Evolutionary conservation across 176 grass and related monocot genomes (phyloP).

Genomic region (Avena atlantica): DNA sequence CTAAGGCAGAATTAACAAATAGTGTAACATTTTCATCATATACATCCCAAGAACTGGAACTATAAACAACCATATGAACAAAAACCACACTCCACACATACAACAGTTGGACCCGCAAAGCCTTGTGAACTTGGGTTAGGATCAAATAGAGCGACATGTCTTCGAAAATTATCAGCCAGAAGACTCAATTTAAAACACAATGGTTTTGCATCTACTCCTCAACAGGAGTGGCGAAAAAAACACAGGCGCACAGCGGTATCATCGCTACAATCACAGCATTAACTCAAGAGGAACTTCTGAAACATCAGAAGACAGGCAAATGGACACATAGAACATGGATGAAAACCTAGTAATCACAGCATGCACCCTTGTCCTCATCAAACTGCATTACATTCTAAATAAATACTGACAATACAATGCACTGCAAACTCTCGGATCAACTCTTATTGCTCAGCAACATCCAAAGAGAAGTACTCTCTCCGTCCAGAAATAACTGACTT

Average conservation of each 20-base stretch:
- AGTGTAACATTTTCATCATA: neutral
- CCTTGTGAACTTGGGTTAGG: neutral
- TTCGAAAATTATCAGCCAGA: neutral
- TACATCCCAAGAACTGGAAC: neutral
- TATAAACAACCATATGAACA: neutral
- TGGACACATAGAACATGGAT: neutral
- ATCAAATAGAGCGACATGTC: neutral
- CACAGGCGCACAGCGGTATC: neutral
- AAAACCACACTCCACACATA: neutral
- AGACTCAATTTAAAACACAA: neutral
- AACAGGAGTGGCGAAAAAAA: neutral
- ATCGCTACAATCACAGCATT: neutral
- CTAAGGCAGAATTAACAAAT: neutral
- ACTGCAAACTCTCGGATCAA: neutral
- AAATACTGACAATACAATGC: neutral
- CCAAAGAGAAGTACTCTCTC: neutral
- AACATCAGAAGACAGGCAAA: neutral
- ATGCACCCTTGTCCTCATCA: neutral
- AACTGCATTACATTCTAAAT: neutral
- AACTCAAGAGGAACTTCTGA: neutral
- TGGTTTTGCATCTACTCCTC: neutral
- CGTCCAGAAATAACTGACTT: too few species aligned
- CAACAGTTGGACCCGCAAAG: neutral
- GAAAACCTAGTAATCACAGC: neutral
- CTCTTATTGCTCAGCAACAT: constrained; percentile 33